Evolutionary conservation across 768 basidiomycete genomes (phyloP), one percentile per base, ranked within the genome.

Genomic region (Agrocybe chaxingu): DNA sequence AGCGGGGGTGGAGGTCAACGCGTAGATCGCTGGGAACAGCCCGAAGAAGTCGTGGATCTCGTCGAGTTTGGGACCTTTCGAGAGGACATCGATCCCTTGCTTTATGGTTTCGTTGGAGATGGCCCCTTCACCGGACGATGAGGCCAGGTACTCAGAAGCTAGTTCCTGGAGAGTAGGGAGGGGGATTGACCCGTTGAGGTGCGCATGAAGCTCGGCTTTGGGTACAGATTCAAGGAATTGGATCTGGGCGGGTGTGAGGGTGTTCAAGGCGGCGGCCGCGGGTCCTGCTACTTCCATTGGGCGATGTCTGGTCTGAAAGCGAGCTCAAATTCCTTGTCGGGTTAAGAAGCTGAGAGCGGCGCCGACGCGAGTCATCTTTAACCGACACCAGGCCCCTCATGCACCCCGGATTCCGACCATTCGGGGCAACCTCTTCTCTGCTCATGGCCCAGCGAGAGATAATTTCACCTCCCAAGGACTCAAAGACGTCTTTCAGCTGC

Each of bases 121-220:
- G 10, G 30, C 48, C 7, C 18, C 34, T 44, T 51, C 24, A 33
- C 47, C 35, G 11, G 48, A 13, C 0, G 67, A 42, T 11, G 47
- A 49, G 0, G 57, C 35, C 12, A 60, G 56, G 45, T 69, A 74
- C 32, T 80, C 72, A 7, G 57, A 55, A 0, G 85, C 87, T 10
- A 93, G 79, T 7, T 81, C 74, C 54, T 81, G 80, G 0, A 92
- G 75, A 24, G 80, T 66, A 0, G 67, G 46, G 19, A 91, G 67
- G 0, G 91, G 91, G 32, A 93, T 92, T 8, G 82, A 92, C 0
- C 90, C 90, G 57, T 92, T 92, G 3, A 92, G 77, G 60, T 92
- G 90, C 0, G 90, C 91, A 54, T 92, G 91, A 0, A 93, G 76
- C 61, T 94, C 91, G 1, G 90, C 89, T 65, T 93, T 93, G 8